Evolutionary conservation across 768 basidiomycete species (phyloP).

Genomic region (Trametes sanguinea): DNA sequence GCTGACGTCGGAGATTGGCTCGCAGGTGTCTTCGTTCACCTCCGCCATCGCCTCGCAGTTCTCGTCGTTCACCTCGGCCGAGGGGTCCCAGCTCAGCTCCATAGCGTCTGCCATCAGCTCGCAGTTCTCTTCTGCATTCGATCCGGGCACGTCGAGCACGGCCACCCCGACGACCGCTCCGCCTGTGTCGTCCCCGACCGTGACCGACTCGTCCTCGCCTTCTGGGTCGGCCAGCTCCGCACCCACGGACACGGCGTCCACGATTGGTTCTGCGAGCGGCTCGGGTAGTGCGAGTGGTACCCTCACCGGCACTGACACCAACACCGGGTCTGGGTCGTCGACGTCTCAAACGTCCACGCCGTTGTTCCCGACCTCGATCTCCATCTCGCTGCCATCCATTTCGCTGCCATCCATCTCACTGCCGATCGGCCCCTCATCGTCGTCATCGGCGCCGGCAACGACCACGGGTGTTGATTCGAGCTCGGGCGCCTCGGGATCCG

Average conservation of each 20-base stretch:
- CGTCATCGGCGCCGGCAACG: neutral
- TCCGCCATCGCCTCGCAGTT: neutral
- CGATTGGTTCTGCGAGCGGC: neutral
- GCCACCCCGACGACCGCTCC: neutral
- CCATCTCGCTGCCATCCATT: neutral
- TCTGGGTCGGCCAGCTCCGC: neutral
- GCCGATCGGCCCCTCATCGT: constrained; percentile 24
- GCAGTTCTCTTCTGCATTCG: too few species aligned
- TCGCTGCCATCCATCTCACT: constrained; percentile 12
- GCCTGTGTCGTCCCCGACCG: neutral
- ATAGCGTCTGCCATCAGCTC: too few species aligned
- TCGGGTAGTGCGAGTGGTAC: constrained; percentile 9
- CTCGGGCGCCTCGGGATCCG: neutral
- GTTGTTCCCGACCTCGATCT: neutral
- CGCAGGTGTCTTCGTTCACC: constrained; percentile 2
- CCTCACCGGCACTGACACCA: constrained; percentile 2
- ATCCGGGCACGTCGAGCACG: too few species aligned
- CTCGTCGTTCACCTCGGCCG: constrained; percentile 2
- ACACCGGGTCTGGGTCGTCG: neutral
- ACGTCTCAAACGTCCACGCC: neutral
- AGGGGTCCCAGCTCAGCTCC: neutral
- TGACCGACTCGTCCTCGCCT: neutral
- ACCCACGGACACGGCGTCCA: neutral
- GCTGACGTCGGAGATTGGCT: neutral
- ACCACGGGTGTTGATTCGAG: neutral